Evolutionary conservation across 257 asterid species (phyloP).

Genomic region (Rauvolfia tetraphylla): DNA sequence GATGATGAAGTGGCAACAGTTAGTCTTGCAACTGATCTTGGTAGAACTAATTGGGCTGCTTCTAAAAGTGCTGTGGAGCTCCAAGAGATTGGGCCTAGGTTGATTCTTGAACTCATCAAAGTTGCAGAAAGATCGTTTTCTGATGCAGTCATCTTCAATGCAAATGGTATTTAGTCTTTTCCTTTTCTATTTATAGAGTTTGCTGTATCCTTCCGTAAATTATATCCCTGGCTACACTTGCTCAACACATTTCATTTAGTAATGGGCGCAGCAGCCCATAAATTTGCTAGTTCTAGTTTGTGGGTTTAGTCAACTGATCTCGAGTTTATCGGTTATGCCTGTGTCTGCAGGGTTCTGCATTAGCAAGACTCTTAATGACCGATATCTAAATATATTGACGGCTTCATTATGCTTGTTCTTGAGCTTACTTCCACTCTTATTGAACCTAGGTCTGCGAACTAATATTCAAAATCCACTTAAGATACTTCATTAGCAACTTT

Average conservation of each 20-base stretch:
- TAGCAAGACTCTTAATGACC: too few species aligned
- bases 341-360: too few species aligned
- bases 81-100: slow-evolving; percentile 91
- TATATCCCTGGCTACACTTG: not conserved
- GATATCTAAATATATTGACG: too few species aligned
- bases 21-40: slow-evolving; percentile 59
- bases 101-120: slow-evolving; percentile 73
- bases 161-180: slow-evolving; percentile 9
- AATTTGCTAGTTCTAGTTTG: not conserved
- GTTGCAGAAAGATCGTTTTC: slow-evolving; percentile 78
- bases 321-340: too few species aligned
- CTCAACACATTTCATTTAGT: not conserved
- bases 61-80: slow-evolving; percentile 87
- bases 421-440: too few species aligned
- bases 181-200: not conserved
- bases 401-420: too few species aligned
- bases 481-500: too few species aligned
- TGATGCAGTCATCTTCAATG: slow-evolving; percentile 56
- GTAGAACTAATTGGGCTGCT: slow-evolving; percentile 72
- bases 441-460: too few species aligned
- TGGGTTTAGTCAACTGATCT: too few species aligned
- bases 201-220: not conserved
- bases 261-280: too few species aligned
- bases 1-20: slow-evolving; percentile 95
- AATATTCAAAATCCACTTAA: too few species aligned